Evolutionary conservation across 768 basidiomycete genomes (phyloP), one percentile per base, ranked within the genome.

Genomic region (Hirschioporus abietinus): DNA sequence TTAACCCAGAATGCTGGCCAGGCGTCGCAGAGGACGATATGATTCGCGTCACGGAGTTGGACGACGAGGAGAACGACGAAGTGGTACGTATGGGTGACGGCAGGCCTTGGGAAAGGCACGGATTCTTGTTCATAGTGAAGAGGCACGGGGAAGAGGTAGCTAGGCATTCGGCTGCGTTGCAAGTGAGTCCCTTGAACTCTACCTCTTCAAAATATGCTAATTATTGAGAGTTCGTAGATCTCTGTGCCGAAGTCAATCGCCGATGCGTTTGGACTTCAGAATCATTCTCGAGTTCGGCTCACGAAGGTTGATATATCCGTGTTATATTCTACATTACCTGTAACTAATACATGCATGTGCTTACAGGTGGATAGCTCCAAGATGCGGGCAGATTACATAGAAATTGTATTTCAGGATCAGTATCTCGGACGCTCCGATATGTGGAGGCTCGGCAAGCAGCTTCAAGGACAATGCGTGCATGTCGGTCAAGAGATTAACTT

Each of bases 381-480:
- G 42, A 83, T 86, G 67, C 83, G 79, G 26, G 92, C 91, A 0
- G 88, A 92, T 68, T 90, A 89, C 73, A 83, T 99, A 63, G 96
- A 99, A 72, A 84, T 99, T 66, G 88, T 88, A 60, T 99, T 99
- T 73, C 92, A 93, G 69, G 95, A 97, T 74, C 95, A 96, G 73
- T 98, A 98, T 74, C 82, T 98, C 18, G 96, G 96, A 18, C 87
- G 97, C 60, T 94, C 92, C 68, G 97, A 98, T 70, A 96, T 97
- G 95, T 98, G 96, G 94, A 82, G 95, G 62, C 82, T 98, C 8
- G 89, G 88, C n/a, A 88, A 91, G 74, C 83, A 89, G 63, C 82
- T 98, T 18, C 88, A 88, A 27, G 89, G 88, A 9, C 88, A 89
- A 71, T 95, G 93, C 72, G 80, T 97, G 24, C 90, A 94, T 73